Evolutionary conservation across 352 stramenopile species (phyloP), one percentile per base, ranked within the genome.

Genomic region (Globisporangium megalacanthum): DNA sequence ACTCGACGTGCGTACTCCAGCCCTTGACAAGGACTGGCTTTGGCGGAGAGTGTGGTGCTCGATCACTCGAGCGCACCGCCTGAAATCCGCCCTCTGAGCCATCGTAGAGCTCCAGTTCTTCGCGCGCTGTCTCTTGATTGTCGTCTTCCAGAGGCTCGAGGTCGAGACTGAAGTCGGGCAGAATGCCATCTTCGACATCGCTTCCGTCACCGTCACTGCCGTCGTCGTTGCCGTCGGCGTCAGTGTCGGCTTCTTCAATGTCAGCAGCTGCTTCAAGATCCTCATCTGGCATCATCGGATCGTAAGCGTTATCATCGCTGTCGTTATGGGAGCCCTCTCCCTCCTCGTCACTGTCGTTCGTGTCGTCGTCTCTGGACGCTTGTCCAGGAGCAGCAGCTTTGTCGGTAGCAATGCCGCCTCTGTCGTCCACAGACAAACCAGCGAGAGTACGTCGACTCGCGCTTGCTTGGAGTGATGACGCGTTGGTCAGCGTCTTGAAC

Each of bases 141-240:
- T 22, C 31, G 15, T 44, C 39, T 6, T 44, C 37, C 14, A 41
- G 33, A 9, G 42, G 17, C 25, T 54, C 31, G 6, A 58, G 19
- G n/a, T 72, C 62, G 1, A 54, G 45, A 10, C 33, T 17, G 25
- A 55, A 31, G 9, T 61, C 44, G 5, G 25, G 25, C 1, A 58
- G 45, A 6, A 35, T 48, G 3, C 54, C 51, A 19, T 50, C 56
- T n/a, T 69, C 47, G 14, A 65, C 61, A 9, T 72, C 66, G 1
- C 66, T 65, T 4, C 57, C 62, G 15, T 83, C 72, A 6, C 58
- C 62, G 36, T 87, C 75, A 42, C 70, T 79, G 17, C 42, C 61
- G 11, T 80, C 75, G 49, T 85, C 70, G 37, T 77, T 70, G 13
- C 64, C 66, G 29, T 76, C 76, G 8, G 50, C 42, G 5, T 60